A percentile compares a stretch with the other conserved stretches of the same genome.
phyloP scores from a whole-genome alignment of 768 basidiomycete genomes.

The Psilocybe tampanensis region DNA sequence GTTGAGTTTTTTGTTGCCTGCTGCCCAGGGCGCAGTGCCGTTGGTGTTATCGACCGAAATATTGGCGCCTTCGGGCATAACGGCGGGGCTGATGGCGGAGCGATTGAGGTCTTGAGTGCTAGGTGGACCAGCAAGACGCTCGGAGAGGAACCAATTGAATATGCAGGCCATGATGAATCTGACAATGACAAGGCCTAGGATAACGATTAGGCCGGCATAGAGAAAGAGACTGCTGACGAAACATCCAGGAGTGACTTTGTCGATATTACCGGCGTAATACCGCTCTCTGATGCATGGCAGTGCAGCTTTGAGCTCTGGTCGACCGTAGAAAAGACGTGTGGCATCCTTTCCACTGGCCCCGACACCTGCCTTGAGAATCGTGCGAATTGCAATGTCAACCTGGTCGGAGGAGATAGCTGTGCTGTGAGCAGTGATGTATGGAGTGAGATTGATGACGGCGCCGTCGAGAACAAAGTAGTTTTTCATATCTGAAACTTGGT shows the following conservation, averaged over 20 bases:
- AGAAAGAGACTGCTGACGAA: slow-evolving; percentile 89
- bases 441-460: slow-evolving; percentile 88
- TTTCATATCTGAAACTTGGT: slow-evolving; percentile 70
- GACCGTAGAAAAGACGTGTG: slow-evolving; percentile 83
- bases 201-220: slow-evolving; percentile 88
- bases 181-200: slow-evolving; percentile 86
- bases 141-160: slow-evolving; percentile 96
- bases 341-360: slow-evolving; percentile 79
- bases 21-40: slow-evolving; percentile 95
- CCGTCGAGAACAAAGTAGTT: slow-evolving; percentile 92
- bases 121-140: slow-evolving; percentile 77
- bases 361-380: slow-evolving; percentile 54
- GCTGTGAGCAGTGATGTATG: slow-evolving; percentile 80
- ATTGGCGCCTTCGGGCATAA: slow-evolving; percentile 96
- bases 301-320: slow-evolving; percentile 61
- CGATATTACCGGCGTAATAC: slow-evolving; percentile 93
- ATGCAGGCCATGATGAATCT: slow-evolving; percentile 96
- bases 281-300: slow-evolving; percentile 83
- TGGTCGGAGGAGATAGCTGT: slow-evolving; percentile 67
- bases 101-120: slow-evolving; percentile 72
- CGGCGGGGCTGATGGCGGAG: slow-evolving; percentile 89
- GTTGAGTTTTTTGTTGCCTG: slow-evolving; percentile 53
- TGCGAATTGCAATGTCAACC: slow-evolving; percentile 84
- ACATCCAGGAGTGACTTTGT: slow-evolving; percentile 95
- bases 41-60: slow-evolving; percentile 87